Evolutionary conservation across 768 basidiomycete species (phyloP), one percentile per base, ranked within the genome.

Genomic region (Trametes maxima): DNA sequence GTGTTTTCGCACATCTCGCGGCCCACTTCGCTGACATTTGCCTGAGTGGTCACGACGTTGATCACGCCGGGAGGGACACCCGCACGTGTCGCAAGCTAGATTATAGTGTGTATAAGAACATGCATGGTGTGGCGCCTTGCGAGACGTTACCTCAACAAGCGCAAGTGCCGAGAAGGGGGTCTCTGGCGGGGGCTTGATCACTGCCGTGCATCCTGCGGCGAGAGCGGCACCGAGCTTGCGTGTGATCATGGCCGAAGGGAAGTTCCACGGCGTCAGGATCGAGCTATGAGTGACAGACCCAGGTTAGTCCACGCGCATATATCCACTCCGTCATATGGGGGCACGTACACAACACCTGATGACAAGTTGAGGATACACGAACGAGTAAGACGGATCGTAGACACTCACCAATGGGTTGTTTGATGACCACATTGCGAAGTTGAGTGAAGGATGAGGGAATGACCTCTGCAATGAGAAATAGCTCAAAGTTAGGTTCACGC

Each of bases 31-130:
- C 73, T 71, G 35, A 95, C 86, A 69, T 97, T 85, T 71, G 89
- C 89, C 49, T 89, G 84, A 2, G 95, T 95, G 2, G 94, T 92
- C 43, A 99, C 86, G 50, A 97, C 82, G 75, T 99, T 98, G 73
- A 99, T 86, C 39, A 98, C 97, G 45, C 97, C 97, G 36, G 90
- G 85, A 5, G 97, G 96, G 45, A 99, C 78, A 36, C 96, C 97
- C n/a, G 95, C 96, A 42, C 94, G 88, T 46, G 80, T 80, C 1
- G 87, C 85, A 35, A 98, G 83, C 91, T 95, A 39, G 3, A 14
- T 45, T 13, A 35, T 11, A 24, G 21, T 17, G 37, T 10, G 8
- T 14, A 12, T 40, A 7, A 52, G 12, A 22, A 10, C 17, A 21
- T 36, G 8, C n/a, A 11, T 21, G n/a, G 1, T 14, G 21, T 25